These are phyloP conservation scores for Noccaea caerulescens DNA, from an alignment of 345 rosid species.

Conservation along the genomic window DNA sequence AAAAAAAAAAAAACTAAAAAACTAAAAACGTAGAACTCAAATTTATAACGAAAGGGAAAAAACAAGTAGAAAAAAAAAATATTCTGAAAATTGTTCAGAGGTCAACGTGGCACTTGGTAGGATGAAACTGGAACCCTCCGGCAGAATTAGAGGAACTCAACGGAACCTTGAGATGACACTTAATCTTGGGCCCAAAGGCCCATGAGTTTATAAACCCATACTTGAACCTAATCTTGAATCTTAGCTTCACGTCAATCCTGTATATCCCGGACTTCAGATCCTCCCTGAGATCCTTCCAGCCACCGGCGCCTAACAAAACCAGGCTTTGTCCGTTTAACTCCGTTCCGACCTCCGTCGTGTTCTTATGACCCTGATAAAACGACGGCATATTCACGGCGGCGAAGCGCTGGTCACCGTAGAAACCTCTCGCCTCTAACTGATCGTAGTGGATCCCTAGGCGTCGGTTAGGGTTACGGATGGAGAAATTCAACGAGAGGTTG, in stretches of 20 bases:
- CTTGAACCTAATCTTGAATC: conserved; percentile 60
- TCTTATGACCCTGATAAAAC: conserved; percentile 78
- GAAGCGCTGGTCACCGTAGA: conserved; percentile 51
- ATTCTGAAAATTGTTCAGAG: conserved; percentile 19
- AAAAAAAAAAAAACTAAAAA: background rate
- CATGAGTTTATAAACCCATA: conserved; percentile 54
- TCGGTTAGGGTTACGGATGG: conserved; percentile 62
- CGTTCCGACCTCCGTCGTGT: conserved; percentile 51
- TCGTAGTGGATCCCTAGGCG: conserved; percentile 60
- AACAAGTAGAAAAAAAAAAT: no score
- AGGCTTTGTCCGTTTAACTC: conserved; percentile 42
- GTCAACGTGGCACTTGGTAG: conserved; percentile 55
- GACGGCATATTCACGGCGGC: conserved; percentile 32
- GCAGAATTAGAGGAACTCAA: conserved; percentile 34
- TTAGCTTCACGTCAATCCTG: conserved; percentile 55
- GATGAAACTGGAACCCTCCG: conserved; percentile 24
- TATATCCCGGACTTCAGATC: conserved; percentile 53
- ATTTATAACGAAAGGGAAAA: background rate
- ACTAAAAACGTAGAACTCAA: background rate
- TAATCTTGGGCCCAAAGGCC: conserved; percentile 55
- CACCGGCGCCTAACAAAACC: conserved; percentile 42
- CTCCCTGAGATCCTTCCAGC: conserved; percentile 24
- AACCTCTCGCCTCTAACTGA: conserved; percentile 49
- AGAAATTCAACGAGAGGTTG: conserved; percentile 51
- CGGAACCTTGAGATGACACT: conserved; percentile 64